These are phyloP conservation scores for Cryptosporidium tyzzeri DNA, from an alignment of 169 alveolate species.

Conservation along the genomic window DNA sequence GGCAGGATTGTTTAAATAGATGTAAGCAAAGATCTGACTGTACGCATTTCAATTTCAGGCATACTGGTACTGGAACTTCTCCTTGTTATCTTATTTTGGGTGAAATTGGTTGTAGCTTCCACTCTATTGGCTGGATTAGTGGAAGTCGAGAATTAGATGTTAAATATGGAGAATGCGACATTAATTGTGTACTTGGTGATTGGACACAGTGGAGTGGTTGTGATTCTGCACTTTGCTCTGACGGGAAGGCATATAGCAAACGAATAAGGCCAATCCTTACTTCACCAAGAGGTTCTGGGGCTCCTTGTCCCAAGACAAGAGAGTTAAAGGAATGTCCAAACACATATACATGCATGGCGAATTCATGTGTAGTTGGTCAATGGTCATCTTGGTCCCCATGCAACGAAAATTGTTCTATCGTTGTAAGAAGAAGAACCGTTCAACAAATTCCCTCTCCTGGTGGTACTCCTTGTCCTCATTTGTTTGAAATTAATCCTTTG, in stretches of 20 bases:
- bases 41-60: slow-evolving; percentile 22
- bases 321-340: slow-evolving; percentile 17
- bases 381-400: slow-evolving; percentile 51
- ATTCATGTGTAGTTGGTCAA: slow-evolving; percentile 51
- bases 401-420: background rate
- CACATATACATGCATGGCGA: slow-evolving; percentile 12
- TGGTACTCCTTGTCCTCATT: slow-evolving; percentile 43
- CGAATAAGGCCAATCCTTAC: slow-evolving; percentile 33
- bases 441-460: slow-evolving; percentile 59
- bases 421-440: slow-evolving; percentile 43
- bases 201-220: slow-evolving; percentile 71
- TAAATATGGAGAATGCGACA: slow-evolving; percentile 58
- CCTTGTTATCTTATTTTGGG: slow-evolving; percentile 61
- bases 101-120: slow-evolving; percentile 70
- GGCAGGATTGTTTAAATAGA: slow-evolving; percentile 67
- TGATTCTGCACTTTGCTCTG: slow-evolving; percentile 42
- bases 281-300: slow-evolving; percentile 44
- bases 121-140: slow-evolving; percentile 61
- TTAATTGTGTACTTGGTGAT: slow-evolving; percentile 63
- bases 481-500: slow-evolving; percentile 6
- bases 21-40: slow-evolving; percentile 44
- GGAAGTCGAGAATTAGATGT: slow-evolving; percentile 19
- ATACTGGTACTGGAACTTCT: slow-evolving; percentile 44
- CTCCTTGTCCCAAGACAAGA: slow-evolving; percentile 28
- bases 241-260: slow-evolving; percentile 59